phyloP scores from a whole-genome alignment of 1,284 basidiomycete genomes.

The Xerocomus nothofagi region DNA sequence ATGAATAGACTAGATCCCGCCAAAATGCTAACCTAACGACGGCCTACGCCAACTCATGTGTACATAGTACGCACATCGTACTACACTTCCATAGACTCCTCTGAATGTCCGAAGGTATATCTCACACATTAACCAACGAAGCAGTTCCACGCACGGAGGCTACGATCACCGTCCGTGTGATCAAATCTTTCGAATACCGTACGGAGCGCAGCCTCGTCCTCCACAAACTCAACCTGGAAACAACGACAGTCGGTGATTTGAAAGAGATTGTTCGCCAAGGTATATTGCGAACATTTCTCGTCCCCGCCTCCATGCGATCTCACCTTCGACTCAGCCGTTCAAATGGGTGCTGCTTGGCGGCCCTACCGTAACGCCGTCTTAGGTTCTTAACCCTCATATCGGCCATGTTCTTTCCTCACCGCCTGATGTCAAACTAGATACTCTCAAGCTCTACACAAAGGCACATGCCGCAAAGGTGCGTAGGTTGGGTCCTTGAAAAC shows the following conservation, averaged over 20 bases:
- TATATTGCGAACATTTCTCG: slow-evolving; percentile 33
- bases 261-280: slow-evolving; percentile 71
- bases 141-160: slow-evolving; percentile 69
- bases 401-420: neutral
- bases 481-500: neutral
- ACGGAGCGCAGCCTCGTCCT: slow-evolving; percentile 89
- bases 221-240: slow-evolving; percentile 77
- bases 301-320: slow-evolving; percentile 11
- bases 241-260: slow-evolving; percentile 73
- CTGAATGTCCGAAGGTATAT: slow-evolving; percentile 43
- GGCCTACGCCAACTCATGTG: too few species aligned
- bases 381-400: slow-evolving; percentile 46
- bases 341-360: slow-evolving; percentile 79
- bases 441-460: slow-evolving; percentile 90
- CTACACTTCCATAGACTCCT: neutral
- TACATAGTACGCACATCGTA: too few species aligned
- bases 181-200: slow-evolving; percentile 94
- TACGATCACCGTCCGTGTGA: slow-evolving; percentile 87
- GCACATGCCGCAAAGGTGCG: slow-evolving; percentile 91
- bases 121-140: slow-evolving; percentile 64
- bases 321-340: slow-evolving; percentile 52
- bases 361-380: slow-evolving; percentile 73
- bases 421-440: slow-evolving; percentile 55
- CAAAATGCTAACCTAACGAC: neutral
- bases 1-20: neutral